phyloP scores from a whole-genome alignment of 2,329 filamentous ascomycete species.

The Exophiala calicioides region DNA sequence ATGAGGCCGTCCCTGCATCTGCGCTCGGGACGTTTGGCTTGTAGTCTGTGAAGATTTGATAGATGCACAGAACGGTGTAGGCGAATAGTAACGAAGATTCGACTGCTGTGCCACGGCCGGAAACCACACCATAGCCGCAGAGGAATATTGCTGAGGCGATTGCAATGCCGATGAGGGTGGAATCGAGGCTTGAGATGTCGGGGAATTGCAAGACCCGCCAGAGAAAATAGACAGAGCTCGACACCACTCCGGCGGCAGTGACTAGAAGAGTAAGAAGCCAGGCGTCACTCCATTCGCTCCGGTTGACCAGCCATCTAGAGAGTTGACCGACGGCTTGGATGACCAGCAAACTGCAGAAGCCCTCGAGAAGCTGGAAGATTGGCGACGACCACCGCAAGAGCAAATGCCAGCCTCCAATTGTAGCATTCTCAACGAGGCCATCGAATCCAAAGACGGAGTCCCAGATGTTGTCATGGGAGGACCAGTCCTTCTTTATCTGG shows the following conservation, averaged over 20 bases:
- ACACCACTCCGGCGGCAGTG: slow-evolving; percentile 85
- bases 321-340: slow-evolving; percentile 95
- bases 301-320: slow-evolving; percentile 90
- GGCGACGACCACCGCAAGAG: slow-evolving; percentile 86
- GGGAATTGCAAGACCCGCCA: slow-evolving; percentile 95
- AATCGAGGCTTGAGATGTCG: slow-evolving; percentile 87
- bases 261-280: slow-evolving; percentile 95
- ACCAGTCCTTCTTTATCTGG: slow-evolving; percentile 59
- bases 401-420: slow-evolving; percentile 86
- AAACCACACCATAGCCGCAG: slow-evolving; percentile 90
- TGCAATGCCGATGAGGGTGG: slow-evolving; percentile 85
- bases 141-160: slow-evolving; percentile 92
- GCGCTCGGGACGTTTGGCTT: slow-evolving; percentile 69
- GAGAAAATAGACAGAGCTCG: slow-evolving; percentile 91
- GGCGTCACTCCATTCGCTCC: slow-evolving; percentile 81
- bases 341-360: slow-evolving; percentile 92
- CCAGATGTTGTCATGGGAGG: slow-evolving; percentile 62
- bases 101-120: slow-evolving; percentile 88
- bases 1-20: slow-evolving; percentile 51
- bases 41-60: slow-evolving; percentile 99
- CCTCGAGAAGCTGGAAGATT: slow-evolving; percentile 90
- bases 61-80: slow-evolving; percentile 97
- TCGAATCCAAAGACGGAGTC: slow-evolving; percentile 89
- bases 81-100: slow-evolving; percentile 95
- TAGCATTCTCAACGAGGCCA: slow-evolving; percentile 75